A percentile compares a stretch with the other conserved stretches of the same genome.
phyloP scores from a whole-genome alignment of 78 protist species.

The Dictyostelium capitatum region DNA sequence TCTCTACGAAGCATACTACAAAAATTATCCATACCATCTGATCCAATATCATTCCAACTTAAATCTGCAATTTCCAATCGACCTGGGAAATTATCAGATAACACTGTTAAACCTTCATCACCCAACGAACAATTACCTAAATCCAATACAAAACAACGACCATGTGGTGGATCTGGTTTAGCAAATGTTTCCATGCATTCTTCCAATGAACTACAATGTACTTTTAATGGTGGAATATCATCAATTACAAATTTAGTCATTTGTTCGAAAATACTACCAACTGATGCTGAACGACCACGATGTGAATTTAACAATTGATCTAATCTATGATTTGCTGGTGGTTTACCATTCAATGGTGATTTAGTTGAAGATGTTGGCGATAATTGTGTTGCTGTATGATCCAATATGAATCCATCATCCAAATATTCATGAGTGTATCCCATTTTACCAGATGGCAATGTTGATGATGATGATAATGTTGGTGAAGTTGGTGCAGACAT shows the following conservation, averaged over 20 bases:
- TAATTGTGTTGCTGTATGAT: background rate
- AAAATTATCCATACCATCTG: conserved; percentile 34
- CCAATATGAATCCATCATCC: background rate
- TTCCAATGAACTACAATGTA: conserved; percentile 38
- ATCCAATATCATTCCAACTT: conserved; percentile 63
- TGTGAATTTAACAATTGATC: background rate
- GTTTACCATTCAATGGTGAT: background rate
- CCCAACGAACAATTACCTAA: conserved; percentile 55
- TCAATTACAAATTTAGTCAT: conserved; percentile 36
- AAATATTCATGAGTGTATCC: too few relatives aligned
- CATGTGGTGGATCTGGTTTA: conserved; percentile 51
- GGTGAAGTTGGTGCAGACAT: conserved; percentile 46
- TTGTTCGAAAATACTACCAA: conserved; percentile 42
- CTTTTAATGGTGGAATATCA: conserved; percentile 74
- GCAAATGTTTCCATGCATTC: conserved; percentile 48
- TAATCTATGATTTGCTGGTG: background rate
- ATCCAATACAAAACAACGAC: conserved; percentile 69
- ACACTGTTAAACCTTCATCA: conserved; percentile 38
- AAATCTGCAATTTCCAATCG: conserved; percentile 58
- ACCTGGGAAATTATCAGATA: conserved; percentile 28
- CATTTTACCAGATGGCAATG: too few relatives aligned
- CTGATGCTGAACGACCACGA: conserved; percentile 48
- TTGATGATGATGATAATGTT: background rate
- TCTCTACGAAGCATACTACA: conserved; percentile 8
- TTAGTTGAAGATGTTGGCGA: background rate